Base-by-base conservation (phyloP, 2,329 filamentous ascomycete species). In the Bretziella fagacearum region DNA sequence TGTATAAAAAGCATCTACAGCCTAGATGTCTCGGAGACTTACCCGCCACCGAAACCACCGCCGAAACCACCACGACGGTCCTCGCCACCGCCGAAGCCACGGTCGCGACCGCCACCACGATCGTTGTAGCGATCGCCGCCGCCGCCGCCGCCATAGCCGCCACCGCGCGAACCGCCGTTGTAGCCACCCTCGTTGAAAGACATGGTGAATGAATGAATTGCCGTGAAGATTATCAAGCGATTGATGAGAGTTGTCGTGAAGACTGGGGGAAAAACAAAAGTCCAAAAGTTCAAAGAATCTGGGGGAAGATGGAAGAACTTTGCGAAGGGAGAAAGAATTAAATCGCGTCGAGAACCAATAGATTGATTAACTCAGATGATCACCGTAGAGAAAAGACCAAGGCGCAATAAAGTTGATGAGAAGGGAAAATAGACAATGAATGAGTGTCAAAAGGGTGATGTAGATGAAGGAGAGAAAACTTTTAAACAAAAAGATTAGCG, bases 141-240 rank as follows among this genome's bases (percentile, higher is more conserved):
- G 47, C 57, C 55, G 42, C 56, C 55, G 46, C 60, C 58, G 48
- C 56, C 56, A 42, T 54, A 53, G 48, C 57, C 55, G 43, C 57
- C 56, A 46, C 60, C 55, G 46, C 56, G 56, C 37, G 55, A 51
- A 46, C 56, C 56, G 48, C 57, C 54, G 46, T 56, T 58, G 52
- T 62, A 57, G 52, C 63, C 57, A 52, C 59, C 60, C 22, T 62
- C 58, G 56, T 64, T 63, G 60, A 66, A 68, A 56, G 68, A 70
- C 67, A 70, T 48, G 18, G n/a, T 43, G 23, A 25, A 15, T 27
- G 25, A 10, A 22, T 25, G n/a, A n/a, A n/a, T n/a, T n/a, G n/a
- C n/a, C n/a, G n/a, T n/a, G n/a, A n/a, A n/a, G n/a, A n/a, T n/a
- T n/a, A n/a, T n/a, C n/a, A n/a, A n/a, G n/a, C n/a, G n/a, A n/a